A percentile compares a stretch with the other conserved stretches of the same genome.
Evolutionary conservation across 2,329 filamentous ascomycete genomes (phyloP).

Genomic region (Phaeosphaeria sp.): DNA sequence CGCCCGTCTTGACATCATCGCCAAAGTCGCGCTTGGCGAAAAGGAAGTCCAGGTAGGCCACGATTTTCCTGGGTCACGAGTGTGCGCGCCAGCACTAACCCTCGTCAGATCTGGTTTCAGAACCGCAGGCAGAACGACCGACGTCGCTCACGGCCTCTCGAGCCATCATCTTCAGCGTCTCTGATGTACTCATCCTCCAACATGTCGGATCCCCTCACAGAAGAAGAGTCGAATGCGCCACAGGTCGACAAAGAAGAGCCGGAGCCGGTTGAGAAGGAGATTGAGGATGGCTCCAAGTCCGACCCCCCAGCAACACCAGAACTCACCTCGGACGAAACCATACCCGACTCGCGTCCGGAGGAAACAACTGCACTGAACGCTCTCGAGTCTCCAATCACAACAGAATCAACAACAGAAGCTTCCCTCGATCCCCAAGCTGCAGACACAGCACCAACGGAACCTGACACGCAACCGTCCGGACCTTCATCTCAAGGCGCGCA

Average conservation of each 20-base stretch:
- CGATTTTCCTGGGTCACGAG: conserved; percentile 29
- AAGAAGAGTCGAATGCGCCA: conserved; percentile 35
- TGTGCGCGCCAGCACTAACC: conserved; percentile 39
- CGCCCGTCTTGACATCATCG: conserved; percentile 82
- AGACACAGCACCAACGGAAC: conserved; percentile 33
- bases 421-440: conserved; percentile 31
- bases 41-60: conserved; percentile 90
- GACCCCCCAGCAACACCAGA: conserved; percentile 29
- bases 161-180: conserved; percentile 39
- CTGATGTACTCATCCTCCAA: conserved; percentile 46
- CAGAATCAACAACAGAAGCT: conserved; percentile 23
- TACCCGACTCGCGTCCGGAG: conserved; percentile 17
- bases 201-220: conserved; percentile 44
- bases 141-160: conserved; percentile 81
- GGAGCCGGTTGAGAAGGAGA: conserved; percentile 21
- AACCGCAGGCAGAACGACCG: conserved; percentile 83
- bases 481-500: conserved; percentile 41
- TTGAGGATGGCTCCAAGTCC: conserved; percentile 23
- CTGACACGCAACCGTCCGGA: conserved; percentile 40
- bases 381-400: conserved; percentile 24
- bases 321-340: conserved; percentile 25
- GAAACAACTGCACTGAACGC: conserved; percentile 14
- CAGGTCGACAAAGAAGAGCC: conserved; percentile 27
- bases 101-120: conserved; percentile 90
- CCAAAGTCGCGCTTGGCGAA: conserved; percentile 85